Evolutionary conservation across 768 basidiomycete genomes (phyloP), one percentile per base, ranked within the genome.

Genomic region (Lanmaoa rubissima): DNA sequence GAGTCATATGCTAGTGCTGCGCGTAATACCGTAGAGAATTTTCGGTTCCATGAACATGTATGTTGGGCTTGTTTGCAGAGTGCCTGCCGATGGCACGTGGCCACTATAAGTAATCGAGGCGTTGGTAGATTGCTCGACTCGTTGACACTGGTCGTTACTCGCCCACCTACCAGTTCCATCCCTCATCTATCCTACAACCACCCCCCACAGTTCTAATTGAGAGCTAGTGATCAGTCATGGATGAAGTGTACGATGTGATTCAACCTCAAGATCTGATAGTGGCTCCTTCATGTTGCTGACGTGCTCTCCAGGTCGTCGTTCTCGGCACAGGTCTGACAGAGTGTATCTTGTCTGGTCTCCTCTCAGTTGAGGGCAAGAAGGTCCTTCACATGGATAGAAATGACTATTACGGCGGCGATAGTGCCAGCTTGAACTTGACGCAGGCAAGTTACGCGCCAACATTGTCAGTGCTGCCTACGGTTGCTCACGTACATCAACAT

Each of bases 301-400:
- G 51, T 48, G 48, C 36, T 54, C 19, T 45, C 51, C 70, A 92
- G 90, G 90, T 91, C 74, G 83, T 93, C 73, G 88, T 94, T 61
- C 84, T 98, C 66, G 97, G 97, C 58, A 99, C 97, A 59, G 97
- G 97, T 59, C 78, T 99, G 69, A 98, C 96, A 31, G 97, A 99
- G 75, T 98, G 97, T 77, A 95, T 98, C 73, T 85, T 99, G 59
- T 98, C 97, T 16, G 97, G 97, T 38, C 77, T 99, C 66, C 81
- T 99, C 66, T 98, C 96, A n/a, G 96, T 98, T 44, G 97, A 98
- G 73, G 96, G 97, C 61, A 98, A 98, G 84, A 99, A 98, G 78
- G 97, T 99, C 67, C 86, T 99, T 49, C 97, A 99, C 75, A 98
- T 97, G 83, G 94, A 96, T 75, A 82, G 93, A 68, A 98, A 98